Base-by-base conservation (phyloP, 345 rosid genomes). In the Turnera subulata region DNA sequence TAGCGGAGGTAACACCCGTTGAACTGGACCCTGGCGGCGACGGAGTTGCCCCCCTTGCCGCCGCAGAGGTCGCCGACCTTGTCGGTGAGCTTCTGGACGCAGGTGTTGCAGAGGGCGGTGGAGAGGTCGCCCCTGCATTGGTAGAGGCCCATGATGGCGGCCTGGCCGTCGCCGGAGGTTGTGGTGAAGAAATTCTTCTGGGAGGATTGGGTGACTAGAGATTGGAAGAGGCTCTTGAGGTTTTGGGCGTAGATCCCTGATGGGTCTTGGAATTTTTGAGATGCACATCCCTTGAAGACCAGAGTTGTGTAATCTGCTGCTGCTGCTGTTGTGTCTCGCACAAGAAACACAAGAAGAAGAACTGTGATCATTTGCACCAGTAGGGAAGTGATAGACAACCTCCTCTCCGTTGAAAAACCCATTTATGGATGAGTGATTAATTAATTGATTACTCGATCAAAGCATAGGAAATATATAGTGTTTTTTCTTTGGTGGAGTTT, bases 101-200 rank as follows among this genome's bases (percentile, higher is more conserved):
- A 92, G 21, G 65, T 66, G 56, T 49, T 61, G 66, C 96, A 91
- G 45, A 81, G 64, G 62, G 76, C 1, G 4, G 55, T 33, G 20
- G 83, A 64, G 58, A 91, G 90, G 74, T 91, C 96, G 3, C 98
- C 96, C 18, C 96, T 79, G 81, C 98, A 91, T 77, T 88, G 98
- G 46, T 72, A 86, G 24, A 81, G 84, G 2, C 96, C 98, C 25
- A 25, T 54, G 43, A 86, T 75, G 57, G 84, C 83, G 20, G 57
- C 32, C 18, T 73, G 78, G 48, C 79, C 84, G 7, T 75, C 81
- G 0, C 96, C 98, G 22, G 80, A 59, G 25, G 82, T 73, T 33
- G 82, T 53, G 5, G 74, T 50, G 49, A 70, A 82, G 74, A 65
- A 91, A 50, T 48, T 53, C 24, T 55, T 78, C 49, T 68, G 68